Base-by-base conservation (phyloP, 768 basidiomycete species). In the Russula dissimulans region DNA sequence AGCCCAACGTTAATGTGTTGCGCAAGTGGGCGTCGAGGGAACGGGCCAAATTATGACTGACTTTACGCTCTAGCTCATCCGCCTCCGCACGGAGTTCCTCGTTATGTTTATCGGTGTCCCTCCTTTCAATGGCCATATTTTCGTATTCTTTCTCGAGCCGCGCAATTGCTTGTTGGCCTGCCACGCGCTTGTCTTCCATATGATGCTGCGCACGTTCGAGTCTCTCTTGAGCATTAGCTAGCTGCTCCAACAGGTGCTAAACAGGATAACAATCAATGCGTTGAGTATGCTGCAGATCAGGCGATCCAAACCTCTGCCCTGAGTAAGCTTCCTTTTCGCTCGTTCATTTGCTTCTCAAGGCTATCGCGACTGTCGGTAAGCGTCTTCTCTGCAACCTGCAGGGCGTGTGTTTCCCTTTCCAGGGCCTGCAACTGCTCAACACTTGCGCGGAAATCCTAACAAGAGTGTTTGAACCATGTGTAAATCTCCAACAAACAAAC, bases 211-310 rank as follows among this genome's bases (percentile, higher is more conserved):
- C 86, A 31, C 89, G 82, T 57, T 87, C 83, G 9, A 93, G 79
- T 71, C 91, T 93, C 65, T 91, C 87, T 47, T 83, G 79, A 5
- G 93, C 93, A 70, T 94, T 92, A 8, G 77, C 73, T 11, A 91
- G 75, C 69, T 95, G 92, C 61, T 86, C 85, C 63, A 81, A 76
- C n/a, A 89, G 82, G 52, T 91, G 89, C 89, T 95, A 63, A 6
- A 43, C 29, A 29, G 46, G 7, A n/a, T 14, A 32, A 46, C 31
- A 57, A 56, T 32, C 41, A 51, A 46, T 57, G 1, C 18, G 22
- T 34, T 26, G 29, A 38, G 53, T 47, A n/a, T 51, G 32, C 46
- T 6, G 26, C 1, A 22, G 41, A 41, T n/a, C 36, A 29, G 17
- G 29, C 42, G 18, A 43, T 55, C 2, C 54, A 53, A 38, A 57